phyloP scores from a whole-genome alignment of 108 stramenopile genomes.

The Nannochloropsis salina region DNA sequence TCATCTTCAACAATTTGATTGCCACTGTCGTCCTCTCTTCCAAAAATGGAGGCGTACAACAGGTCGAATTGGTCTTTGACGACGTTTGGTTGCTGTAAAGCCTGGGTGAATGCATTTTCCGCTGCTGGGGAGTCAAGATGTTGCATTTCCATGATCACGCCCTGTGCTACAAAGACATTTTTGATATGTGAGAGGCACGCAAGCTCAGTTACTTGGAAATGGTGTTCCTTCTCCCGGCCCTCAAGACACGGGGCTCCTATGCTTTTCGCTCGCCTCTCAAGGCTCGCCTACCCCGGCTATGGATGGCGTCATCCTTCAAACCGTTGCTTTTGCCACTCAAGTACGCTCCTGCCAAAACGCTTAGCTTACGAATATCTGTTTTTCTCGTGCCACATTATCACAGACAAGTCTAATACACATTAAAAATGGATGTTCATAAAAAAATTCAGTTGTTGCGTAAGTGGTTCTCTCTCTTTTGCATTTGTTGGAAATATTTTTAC shows the following conservation, averaged over 20 bases:
- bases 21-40: neutral
- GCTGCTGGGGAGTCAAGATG: neutral
- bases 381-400: neutral
- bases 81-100: neutral
- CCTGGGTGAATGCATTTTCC: conserved; percentile 13
- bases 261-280: too few relatives aligned
- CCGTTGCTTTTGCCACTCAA: too few relatives aligned
- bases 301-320: too few relatives aligned
- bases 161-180: neutral
- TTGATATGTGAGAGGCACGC: neutral
- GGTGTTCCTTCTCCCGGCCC: too few relatives aligned
- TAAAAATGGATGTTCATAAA: neutral
- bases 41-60: neutral
- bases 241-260: too few relatives aligned
- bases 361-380: too few relatives aligned
- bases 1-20: neutral
- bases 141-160: neutral
- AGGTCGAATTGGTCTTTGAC: conserved; percentile 13
- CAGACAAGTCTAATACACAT: neutral
- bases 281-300: too few relatives aligned
- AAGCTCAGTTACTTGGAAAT: too few relatives aligned
- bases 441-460: neutral
- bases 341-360: too few relatives aligned
- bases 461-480: neutral
- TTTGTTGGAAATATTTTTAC: neutral